These are phyloP conservation scores for Cyberlindnera saturnus DNA, from an alignment of 805 yeast species.

Conservation along the genomic window DNA sequence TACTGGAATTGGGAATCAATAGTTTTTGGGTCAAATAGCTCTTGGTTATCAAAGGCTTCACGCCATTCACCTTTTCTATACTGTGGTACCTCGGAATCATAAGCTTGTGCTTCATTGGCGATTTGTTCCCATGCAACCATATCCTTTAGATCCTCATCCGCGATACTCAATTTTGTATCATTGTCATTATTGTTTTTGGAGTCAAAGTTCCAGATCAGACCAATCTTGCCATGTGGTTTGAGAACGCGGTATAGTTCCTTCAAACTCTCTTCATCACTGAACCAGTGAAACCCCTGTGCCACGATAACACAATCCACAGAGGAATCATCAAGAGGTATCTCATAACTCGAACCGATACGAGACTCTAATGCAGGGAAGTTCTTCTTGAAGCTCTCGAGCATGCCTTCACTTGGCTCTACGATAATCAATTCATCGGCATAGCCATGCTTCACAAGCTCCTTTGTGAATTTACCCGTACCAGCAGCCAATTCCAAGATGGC, in stretches of 20 bases:
- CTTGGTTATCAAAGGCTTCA: conserved; percentile 27
- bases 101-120: conserved; percentile 16
- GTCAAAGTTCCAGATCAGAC: conserved; percentile 57
- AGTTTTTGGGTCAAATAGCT: conserved; percentile 28
- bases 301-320: conserved; percentile 44
- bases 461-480: conserved; percentile 62
- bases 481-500: conserved; percentile 46
- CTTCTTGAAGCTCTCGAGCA: conserved; percentile 40
- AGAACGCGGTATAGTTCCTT: conserved; percentile 46
- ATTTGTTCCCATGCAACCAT: conserved; percentile 12
- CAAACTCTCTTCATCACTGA: conserved; percentile 42
- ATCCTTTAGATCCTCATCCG: conserved; percentile 4
- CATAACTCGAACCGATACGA: conserved; percentile 37
- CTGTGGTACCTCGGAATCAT: conserved; percentile 48
- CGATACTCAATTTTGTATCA: conserved; percentile 2
- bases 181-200: conserved; percentile 13
- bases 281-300: conserved; percentile 68
- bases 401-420: conserved; percentile 54
- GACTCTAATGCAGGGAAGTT: conserved; percentile 40
- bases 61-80: conserved; percentile 47
- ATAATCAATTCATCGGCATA: conserved; percentile 29
- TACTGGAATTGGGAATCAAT: conserved; percentile 28
- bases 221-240: conserved; percentile 43
- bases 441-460: conserved; percentile 33
- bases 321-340: conserved; percentile 38